Percentiles rank a stretch among this genome's conserved stretches.
phyloP scores from a whole-genome alignment of 1,284 basidiomycete species.

The Irpex sp. region DNA sequence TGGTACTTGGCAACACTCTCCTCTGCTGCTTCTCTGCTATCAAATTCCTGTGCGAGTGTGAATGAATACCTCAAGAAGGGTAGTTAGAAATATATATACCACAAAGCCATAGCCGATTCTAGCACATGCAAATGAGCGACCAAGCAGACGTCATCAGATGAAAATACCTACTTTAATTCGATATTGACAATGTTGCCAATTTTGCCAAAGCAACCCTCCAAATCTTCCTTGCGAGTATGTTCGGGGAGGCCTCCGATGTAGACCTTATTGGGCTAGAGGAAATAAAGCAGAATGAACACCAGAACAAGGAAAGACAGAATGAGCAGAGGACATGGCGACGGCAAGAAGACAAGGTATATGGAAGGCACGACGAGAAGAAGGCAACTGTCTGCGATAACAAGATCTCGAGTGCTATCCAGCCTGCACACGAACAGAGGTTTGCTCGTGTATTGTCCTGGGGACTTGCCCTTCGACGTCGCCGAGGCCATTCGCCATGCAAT shows the following conservation, averaged over 20 bases:
- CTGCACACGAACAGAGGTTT: constrained; percentile 8
- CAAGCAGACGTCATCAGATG: constrained; percentile 6
- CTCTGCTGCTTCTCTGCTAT: constrained; percentile 72
- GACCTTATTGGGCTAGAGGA: constrained; percentile 83
- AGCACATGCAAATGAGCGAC: constrained; percentile 16
- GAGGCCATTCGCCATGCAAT: background rate
- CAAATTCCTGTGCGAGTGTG: constrained; percentile 63
- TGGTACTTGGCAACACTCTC: constrained; percentile 83
- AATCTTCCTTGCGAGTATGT: constrained; percentile 77
- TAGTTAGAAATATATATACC: constrained; percentile 41
- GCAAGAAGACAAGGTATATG: constrained; percentile 2
- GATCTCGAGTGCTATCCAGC: constrained; percentile 1
- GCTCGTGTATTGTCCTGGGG: background rate
- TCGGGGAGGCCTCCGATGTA: constrained; percentile 85
- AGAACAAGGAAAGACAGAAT: constrained; percentile 16
- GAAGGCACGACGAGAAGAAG: background rate
- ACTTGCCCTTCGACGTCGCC: background rate
- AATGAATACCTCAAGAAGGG: background rate
- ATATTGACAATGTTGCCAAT: constrained; percentile 73
- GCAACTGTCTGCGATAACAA: background rate
- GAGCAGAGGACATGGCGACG: constrained; percentile 11
- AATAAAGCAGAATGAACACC: constrained; percentile 46
- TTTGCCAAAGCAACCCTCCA: constrained; percentile 80
- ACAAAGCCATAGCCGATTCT: constrained; percentile 85
- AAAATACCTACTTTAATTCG: constrained; percentile 71